Base-by-base conservation (phyloP, 257 asterid genomes). In the Plantago ovata region DNA sequence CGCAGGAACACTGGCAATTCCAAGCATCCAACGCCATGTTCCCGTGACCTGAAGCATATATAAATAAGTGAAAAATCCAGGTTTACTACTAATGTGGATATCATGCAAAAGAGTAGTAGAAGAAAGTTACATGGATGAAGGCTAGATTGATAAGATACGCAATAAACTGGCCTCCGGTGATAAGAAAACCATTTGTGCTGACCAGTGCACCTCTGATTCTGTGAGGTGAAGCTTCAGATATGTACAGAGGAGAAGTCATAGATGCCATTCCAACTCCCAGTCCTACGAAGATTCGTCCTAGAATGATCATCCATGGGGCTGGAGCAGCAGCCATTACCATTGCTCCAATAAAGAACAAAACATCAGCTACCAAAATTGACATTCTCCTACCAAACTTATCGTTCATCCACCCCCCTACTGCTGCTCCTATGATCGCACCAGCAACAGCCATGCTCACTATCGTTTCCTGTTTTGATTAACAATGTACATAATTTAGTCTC, bases 251-350 rank as follows among this genome's bases (percentile, higher is more conserved):
- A 3, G 84, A 65, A 21, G 93, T 84, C 93, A 84, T 81, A 38
- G 93, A 84, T 3, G 93, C 88, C 93, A 84, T 84, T 36, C 93
- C 93, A 22, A 84, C 93, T 36, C 88, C 88, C 7, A 81, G 38
- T 2, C 88, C 93, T 13, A 84, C 85, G 23, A 81, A 67, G 14
- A 84, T n/a, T 48, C 93, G 70, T 9, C 88, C 93, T 9, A 72
- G 0, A 42, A 84, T 72, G 56, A 84, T 76, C 60, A 81, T 16
- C 72, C 67, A 60, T 0, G 93, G 85, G 13, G 69, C 59, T 1
- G 81, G 87, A 38, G 87, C 64, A 53, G 57, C 20, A 10, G 85
- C 82, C 93, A 84, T 84, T 6, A 78, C 23, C 2, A 76, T 6
- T 23, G 84, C 87, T 9, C 93, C 93, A 11, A 65, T 7, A 23